Percentiles rank a stretch among this genome's conserved stretches.
Conservation (phyloP, 805 yeast species). For the Aciculoconidium aculeatum region DNA sequence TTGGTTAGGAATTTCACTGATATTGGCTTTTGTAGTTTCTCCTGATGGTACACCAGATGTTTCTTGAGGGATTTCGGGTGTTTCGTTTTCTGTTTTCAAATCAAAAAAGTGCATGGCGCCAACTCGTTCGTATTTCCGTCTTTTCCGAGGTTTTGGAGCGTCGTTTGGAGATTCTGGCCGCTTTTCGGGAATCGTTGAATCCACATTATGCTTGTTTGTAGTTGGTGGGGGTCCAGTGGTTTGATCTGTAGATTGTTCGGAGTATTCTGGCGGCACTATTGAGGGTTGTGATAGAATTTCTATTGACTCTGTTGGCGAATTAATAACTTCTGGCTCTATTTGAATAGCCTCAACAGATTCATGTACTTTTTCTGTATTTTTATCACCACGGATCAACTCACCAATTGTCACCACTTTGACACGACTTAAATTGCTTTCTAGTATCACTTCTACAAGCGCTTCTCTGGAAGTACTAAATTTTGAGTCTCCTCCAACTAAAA, state of each 20-base stretch:
- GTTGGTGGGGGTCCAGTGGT: background rate
- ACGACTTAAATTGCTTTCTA: no score
- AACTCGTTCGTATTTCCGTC: constrained; percentile 28
- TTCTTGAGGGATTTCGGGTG: background rate
- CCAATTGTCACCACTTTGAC: no score
- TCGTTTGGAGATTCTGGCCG: background rate
- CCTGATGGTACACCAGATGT: background rate
- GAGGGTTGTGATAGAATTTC: background rate
- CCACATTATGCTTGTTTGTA: constrained; percentile 3
- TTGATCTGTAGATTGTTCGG: constrained; percentile 1
- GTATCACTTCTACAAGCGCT: no score
- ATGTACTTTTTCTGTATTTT: no score
- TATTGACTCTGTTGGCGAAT: background rate
- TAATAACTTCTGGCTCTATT: no score
- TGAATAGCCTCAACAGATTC: no score
- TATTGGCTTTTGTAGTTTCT: background rate
- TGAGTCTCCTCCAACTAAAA: no score
- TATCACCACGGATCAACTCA: no score
- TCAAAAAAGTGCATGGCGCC: constrained; percentile 31
- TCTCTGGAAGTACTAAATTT: no score
- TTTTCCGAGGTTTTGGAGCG: constrained; percentile 14
- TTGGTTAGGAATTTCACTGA: background rate
- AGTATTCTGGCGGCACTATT: background rate
- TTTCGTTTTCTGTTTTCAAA: constrained; percentile 9
- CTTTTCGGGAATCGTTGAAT: constrained; percentile 3